These are phyloP conservation scores for Termitomyces sp. DNA, from an alignment of 768 basidiomycete species.

Conservation along the genomic window DNA sequence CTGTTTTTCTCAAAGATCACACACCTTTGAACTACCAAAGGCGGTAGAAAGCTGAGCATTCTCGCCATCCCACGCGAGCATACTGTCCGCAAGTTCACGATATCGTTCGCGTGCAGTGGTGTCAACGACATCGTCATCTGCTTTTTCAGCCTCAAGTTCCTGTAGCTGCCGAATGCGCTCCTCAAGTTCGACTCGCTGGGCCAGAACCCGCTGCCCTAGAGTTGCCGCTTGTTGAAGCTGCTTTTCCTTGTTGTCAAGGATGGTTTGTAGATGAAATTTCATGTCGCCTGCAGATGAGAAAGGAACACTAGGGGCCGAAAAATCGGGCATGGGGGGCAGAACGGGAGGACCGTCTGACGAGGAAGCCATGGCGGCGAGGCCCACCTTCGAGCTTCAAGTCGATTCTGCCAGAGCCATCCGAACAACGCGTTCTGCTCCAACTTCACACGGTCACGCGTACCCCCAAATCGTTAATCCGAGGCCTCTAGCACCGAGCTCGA, in stretches of 20 bases:
- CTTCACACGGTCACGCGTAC: constrained; percentile 25
- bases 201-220: constrained; percentile 90
- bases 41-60: constrained; percentile 73
- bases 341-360: constrained; percentile 35
- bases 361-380: constrained; percentile 35
- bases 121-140: constrained; percentile 63
- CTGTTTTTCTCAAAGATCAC: not conserved
- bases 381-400: constrained; percentile 12
- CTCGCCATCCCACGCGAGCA: constrained; percentile 76
- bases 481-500: not conserved
- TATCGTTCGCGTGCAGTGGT: constrained; percentile 70
- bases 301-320: constrained; percentile 33
- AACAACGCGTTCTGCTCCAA: constrained; percentile 25
- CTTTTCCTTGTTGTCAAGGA: constrained; percentile 88
- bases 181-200: constrained; percentile 92
- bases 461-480: not conserved
- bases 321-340: constrained; percentile 39
- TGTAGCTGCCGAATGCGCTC: constrained; percentile 82
- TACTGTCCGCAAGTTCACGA: constrained; percentile 72
- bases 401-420: constrained; percentile 13
- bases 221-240: constrained; percentile 91
- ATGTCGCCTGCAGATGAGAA: constrained; percentile 57
- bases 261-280: constrained; percentile 59
- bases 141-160: constrained; percentile 63
- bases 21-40: constrained; percentile 62